Percentiles rank a stretch among this genome's conserved stretches.
phyloP scores from a whole-genome alignment of 768 basidiomycete species.

The Termitomyces sp. region DNA sequence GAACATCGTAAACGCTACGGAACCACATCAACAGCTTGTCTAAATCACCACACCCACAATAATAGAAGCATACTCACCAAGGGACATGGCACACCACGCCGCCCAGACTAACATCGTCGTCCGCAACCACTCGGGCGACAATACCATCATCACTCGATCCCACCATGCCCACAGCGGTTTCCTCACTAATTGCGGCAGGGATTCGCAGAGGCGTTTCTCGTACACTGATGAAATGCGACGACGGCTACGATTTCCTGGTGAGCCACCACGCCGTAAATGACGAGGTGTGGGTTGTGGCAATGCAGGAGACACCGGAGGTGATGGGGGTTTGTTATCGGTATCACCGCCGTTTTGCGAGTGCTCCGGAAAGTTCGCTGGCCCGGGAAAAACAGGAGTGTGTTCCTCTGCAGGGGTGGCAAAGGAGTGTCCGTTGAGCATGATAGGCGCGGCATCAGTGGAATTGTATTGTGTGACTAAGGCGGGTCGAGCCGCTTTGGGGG shows the following conservation, averaged over 20 bases:
- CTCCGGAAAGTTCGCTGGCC: not conserved
- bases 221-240: constrained; percentile 41
- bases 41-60: not conserved
- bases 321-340: constrained; percentile 9
- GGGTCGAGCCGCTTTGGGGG: constrained; percentile 11
- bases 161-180: constrained; percentile 68
- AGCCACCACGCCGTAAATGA: constrained; percentile 2
- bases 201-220: constrained; percentile 41
- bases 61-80: constrained; percentile 48
- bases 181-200: constrained; percentile 53
- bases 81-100: constrained; percentile 72
- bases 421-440: constrained; percentile 27
- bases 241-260: constrained; percentile 2
- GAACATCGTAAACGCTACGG: constrained; percentile 83
- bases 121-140: constrained; percentile 71
- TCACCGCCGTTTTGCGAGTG: constrained; percentile 1
- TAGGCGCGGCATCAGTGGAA: constrained; percentile 32
- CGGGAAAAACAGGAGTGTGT: constrained; percentile 19
- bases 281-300: not conserved
- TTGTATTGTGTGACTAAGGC: constrained; percentile 31
- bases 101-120: constrained; percentile 82
- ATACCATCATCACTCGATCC: constrained; percentile 64
- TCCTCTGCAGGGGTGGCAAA: constrained; percentile 26
- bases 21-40: constrained; percentile 7
- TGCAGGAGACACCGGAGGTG: constrained; percentile 6